These are phyloP conservation scores for Blastocystis sp. DNA, from an alignment of 352 stramenopile species.

Conservation along the genomic window DNA sequence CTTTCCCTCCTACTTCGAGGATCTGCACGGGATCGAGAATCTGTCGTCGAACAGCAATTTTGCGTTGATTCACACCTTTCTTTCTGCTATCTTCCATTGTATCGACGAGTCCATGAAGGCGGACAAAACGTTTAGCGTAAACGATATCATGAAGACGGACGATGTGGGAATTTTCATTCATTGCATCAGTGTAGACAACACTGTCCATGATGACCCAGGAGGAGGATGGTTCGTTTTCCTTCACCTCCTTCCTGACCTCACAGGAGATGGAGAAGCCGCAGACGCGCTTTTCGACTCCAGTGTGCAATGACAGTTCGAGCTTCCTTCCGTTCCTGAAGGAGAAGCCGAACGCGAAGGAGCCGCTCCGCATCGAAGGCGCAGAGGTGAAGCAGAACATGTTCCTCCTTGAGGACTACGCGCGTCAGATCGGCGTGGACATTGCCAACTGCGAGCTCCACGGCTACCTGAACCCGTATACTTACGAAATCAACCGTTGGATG, in stretches of 20 bases:
- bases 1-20: conserved; percentile 26
- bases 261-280: conserved; percentile 41
- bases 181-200: neutral
- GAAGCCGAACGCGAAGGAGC: conserved; percentile 25
- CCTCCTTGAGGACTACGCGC: conserved; percentile 6
- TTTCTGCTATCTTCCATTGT: conserved; percentile 29
- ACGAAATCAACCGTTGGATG: conserved; percentile 19
- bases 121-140: neutral
- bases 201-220: neutral
- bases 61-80: neutral
- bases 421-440: conserved; percentile 35
- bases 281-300: neutral
- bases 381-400: neutral
- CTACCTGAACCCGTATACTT: conserved; percentile 39
- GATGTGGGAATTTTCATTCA: neutral
- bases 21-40: conserved; percentile 2
- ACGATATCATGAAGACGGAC: neutral
- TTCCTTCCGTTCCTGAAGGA: neutral
- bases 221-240: neutral
- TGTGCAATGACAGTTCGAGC: neutral
- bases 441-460: conserved; percentile 4
- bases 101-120: neutral
- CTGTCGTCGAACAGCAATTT: neutral
- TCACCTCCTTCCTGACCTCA: neutral
- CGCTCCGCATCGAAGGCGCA: neutral